phyloP scores from a whole-genome alignment of 202 grass and related monocot species.

The Digitaria exilis region DNA sequence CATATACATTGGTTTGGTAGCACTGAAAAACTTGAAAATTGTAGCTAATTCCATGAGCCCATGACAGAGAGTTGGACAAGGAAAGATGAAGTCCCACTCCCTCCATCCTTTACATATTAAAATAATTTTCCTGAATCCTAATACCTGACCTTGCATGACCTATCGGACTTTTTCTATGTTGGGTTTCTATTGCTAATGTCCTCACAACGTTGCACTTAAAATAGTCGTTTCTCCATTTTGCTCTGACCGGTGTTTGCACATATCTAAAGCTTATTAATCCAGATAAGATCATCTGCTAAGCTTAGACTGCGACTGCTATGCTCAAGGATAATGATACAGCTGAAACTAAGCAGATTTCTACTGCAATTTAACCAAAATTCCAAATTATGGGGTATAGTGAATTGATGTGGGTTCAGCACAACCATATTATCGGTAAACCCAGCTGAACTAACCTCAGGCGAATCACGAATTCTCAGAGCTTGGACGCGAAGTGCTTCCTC shows the following conservation, averaged over 20 bases:
- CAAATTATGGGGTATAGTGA: not conserved
- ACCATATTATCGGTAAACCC: not conserved
- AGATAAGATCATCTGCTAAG: not conserved
- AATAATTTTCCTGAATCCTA: not conserved
- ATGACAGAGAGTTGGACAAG: not conserved
- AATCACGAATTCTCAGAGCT: constrained; percentile 43
- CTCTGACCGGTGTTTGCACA: not conserved
- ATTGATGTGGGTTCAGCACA: not conserved
- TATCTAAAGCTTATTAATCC: not conserved
- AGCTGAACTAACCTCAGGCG: not conserved
- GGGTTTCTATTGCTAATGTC: not conserved
- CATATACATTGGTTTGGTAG: no score
- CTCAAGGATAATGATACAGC: not conserved
- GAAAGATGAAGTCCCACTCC: not conserved
- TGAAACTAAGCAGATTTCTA: not conserved
- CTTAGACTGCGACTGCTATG: not conserved
- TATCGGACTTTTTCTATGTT: not conserved
- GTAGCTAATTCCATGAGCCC: not conserved
- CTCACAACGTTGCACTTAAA: not conserved
- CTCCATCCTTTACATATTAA: not conserved
- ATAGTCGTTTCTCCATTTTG: not conserved
- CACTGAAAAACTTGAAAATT: constrained; percentile 10
- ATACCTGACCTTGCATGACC: not conserved
- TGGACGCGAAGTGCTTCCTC: constrained; percentile 46
- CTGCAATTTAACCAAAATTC: not conserved